Evolutionary conservation across 305 asterid genomes (phyloP).

Genomic region (Fraxinus floribunda): DNA sequence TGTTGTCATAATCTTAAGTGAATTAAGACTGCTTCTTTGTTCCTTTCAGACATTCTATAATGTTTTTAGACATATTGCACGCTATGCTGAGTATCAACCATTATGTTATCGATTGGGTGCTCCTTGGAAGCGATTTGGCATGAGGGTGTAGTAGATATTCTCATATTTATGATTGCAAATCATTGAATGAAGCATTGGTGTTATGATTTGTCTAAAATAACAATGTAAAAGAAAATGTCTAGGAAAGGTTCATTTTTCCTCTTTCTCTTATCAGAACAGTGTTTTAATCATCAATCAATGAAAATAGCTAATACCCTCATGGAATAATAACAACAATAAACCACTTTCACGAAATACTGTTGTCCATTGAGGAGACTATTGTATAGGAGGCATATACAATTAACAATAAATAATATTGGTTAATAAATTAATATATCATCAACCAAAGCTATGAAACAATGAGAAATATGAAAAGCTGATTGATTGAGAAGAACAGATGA

Average conservation of each 20-base stretch:
- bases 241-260: not conserved
- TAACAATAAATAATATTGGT: not conserved
- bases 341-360: not conserved
- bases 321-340: not conserved
- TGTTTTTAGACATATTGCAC: not conserved
- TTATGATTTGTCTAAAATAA: not conserved
- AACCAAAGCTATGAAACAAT: not conserved
- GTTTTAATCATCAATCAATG: not conserved
- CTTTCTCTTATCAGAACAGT: not conserved
- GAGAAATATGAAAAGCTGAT: not conserved
- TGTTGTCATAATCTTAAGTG: not conserved
- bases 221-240: not conserved
- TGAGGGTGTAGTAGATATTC: not conserved
- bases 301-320: not conserved
- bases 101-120: not conserved
- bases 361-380: not conserved
- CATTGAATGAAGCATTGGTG: not conserved
- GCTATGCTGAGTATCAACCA: not conserved
- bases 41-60: not conserved
- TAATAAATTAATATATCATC: not conserved
- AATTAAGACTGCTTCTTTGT: not conserved
- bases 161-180: not conserved
- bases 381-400: not conserved
- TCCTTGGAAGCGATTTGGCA: not conserved
- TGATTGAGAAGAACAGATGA: not conserved